A percentile compares a stretch with the other conserved stretches of the same genome.
Evolutionary conservation across 2,329 filamentous ascomycete species (phyloP).

Genomic region (Phialophora expanda): DNA sequence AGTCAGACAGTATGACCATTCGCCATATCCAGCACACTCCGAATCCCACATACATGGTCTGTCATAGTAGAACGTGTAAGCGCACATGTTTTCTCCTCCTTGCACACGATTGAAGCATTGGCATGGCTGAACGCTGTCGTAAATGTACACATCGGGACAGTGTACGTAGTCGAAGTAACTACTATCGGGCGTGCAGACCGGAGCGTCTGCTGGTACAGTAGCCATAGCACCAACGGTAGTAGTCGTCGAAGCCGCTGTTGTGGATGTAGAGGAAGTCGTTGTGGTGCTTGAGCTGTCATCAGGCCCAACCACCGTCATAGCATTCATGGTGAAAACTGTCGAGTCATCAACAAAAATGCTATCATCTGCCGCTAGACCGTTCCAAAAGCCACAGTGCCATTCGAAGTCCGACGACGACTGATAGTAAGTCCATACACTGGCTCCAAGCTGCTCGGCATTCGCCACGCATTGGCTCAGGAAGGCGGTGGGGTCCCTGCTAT

Average conservation of each 20-base stretch:
- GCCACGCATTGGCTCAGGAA: slow-evolving; percentile 17
- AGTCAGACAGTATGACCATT: neutral
- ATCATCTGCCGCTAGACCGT: slow-evolving; percentile 15
- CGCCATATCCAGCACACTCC: neutral
- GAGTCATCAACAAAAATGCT: slow-evolving; percentile 17
- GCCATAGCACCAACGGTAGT: neutral
- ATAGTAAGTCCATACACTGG: slow-evolving; percentile 19
- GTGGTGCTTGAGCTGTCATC: slow-evolving; percentile 8
- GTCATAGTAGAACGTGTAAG: neutral
- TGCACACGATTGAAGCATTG: neutral
- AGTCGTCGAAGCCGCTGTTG: neutral
- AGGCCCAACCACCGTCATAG: slow-evolving; percentile 14
- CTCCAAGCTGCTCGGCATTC: slow-evolving; percentile 12
- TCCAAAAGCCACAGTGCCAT: slow-evolving; percentile 20
- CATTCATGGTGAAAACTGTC: slow-evolving; percentile 23
- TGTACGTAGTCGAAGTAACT: neutral
- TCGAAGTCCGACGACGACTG: slow-evolving; percentile 15
- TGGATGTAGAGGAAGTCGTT: slow-evolving; percentile 15
- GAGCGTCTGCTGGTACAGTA: neutral
- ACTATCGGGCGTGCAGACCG: neutral
- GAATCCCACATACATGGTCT: neutral
- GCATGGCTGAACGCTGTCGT: neutral
- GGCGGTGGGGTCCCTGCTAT: slow-evolving; percentile 9
- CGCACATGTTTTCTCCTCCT: neutral
- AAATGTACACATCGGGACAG: neutral